Conservation (phyloP, 257 asterid species). For the Solanum chilense region DNA sequence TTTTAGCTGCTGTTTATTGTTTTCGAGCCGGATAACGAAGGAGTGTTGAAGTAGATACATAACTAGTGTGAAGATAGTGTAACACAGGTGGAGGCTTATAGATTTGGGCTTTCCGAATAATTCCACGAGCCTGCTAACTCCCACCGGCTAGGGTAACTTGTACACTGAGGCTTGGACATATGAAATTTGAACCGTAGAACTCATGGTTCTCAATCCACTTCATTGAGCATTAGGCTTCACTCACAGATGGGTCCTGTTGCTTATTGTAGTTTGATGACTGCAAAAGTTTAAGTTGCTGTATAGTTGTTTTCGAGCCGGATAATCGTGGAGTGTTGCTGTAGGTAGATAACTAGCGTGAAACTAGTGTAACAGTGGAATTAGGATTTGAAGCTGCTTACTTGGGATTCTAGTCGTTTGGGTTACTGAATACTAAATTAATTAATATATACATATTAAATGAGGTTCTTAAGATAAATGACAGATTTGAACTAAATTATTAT, state of each 20-base stretch:
- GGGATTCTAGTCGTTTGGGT: neutral
- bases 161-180: neutral
- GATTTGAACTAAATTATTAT: neutral
- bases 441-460: neutral
- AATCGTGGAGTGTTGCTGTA: neutral
- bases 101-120: neutral
- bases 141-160: neutral
- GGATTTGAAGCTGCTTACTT: neutral
- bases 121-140: neutral
- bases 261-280: neutral
- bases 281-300: neutral
- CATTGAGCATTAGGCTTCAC: neutral
- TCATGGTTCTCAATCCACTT: neutral
- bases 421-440: neutral
- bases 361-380: neutral
- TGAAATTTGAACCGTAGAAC: neutral
- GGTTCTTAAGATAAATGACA: neutral
- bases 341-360: neutral
- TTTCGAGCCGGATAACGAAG: neutral
- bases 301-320: neutral
- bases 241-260: neutral
- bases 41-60: neutral
- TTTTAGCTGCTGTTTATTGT: neutral
- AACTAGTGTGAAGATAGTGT: neutral
- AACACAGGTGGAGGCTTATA: neutral